Conservation (phyloP, 257 asterid species). For the Lantana camara region DNA sequence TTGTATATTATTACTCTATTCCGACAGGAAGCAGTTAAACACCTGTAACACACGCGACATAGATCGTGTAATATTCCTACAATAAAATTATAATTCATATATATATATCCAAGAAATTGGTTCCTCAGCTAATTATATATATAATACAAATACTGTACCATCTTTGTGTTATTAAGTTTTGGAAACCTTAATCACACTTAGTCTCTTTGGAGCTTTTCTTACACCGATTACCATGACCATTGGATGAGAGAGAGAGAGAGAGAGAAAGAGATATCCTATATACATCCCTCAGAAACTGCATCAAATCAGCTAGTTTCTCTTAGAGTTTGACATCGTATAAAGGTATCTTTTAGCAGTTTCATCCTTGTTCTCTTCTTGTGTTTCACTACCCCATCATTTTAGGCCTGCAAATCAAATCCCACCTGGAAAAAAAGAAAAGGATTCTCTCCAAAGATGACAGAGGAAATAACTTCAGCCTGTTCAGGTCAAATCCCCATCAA, state of each 20-base stretch:
- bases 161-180: conserved; percentile 32
- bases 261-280: conserved; percentile 20
- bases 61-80: too few relatives aligned
- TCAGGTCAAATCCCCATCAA: conserved; percentile 38
- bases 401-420: neutral
- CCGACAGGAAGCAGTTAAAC: too few relatives aligned
- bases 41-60: too few relatives aligned
- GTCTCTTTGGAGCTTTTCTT: conserved; percentile 36
- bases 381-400: conserved; percentile 1
- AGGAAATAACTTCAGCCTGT: conserved; percentile 51
- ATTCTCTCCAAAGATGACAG: conserved; percentile 47
- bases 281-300: conserved; percentile 28
- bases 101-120: too few relatives aligned
- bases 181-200: conserved; percentile 33
- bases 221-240: conserved; percentile 14
- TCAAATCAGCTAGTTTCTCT: conserved; percentile 21
- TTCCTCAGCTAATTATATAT: too few relatives aligned
- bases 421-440: neutral
- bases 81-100: too few relatives aligned
- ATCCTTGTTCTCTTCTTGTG: conserved; percentile 13
- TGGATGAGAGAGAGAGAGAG: conserved; percentile 23
- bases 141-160: neutral
- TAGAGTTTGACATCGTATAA: conserved; percentile 43
- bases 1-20: too few relatives aligned
- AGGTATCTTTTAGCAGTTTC: conserved; percentile 38